Evolutionary conservation across 2,329 filamentous ascomycete species (phyloP).

Genomic region (Parascedosporium putredinis): DNA sequence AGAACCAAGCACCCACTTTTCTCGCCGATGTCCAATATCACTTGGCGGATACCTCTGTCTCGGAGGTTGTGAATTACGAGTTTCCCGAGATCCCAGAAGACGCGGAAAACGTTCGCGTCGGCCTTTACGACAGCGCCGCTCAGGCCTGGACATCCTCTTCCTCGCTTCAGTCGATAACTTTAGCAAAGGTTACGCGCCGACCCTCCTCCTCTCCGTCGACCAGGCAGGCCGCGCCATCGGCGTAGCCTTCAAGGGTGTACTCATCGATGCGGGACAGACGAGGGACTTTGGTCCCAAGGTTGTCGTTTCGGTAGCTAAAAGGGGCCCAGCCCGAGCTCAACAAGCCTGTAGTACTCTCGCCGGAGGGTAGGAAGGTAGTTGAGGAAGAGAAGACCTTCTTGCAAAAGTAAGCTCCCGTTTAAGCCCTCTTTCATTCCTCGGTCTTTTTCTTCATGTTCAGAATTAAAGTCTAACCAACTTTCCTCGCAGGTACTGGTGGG

Average conservation of each 20-base stretch:
- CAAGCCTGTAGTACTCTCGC: slow-evolving; percentile 50
- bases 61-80: slow-evolving; percentile 43
- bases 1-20: slow-evolving; percentile 24
- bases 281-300: slow-evolving; percentile 55
- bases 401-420: slow-evolving; percentile 45
- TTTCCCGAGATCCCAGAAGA: slow-evolving; percentile 39
- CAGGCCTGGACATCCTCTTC: slow-evolving; percentile 40
- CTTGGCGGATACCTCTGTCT: slow-evolving; percentile 27
- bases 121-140: slow-evolving; percentile 40
- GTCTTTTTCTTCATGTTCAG: no score
- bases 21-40: slow-evolving; percentile 50
- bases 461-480: no score
- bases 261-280: slow-evolving; percentile 53
- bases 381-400: slow-evolving; percentile 54
- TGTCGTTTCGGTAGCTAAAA: slow-evolving; percentile 33
- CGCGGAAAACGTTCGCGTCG: slow-evolving; percentile 43
- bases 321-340: slow-evolving; percentile 52
- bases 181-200: slow-evolving; percentile 49
- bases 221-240: slow-evolving; percentile 33
- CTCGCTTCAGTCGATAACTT: slow-evolving; percentile 48
- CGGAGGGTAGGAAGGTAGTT: slow-evolving; percentile 48
- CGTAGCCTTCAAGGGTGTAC: slow-evolving; percentile 42
- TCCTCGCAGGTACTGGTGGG: slow-evolving; percentile 64
- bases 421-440: background rate
- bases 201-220: slow-evolving; percentile 40